Base-by-base conservation (phyloP, 2,329 filamentous ascomycete genomes). In the Pseudogymnoascus sp. region DNA sequence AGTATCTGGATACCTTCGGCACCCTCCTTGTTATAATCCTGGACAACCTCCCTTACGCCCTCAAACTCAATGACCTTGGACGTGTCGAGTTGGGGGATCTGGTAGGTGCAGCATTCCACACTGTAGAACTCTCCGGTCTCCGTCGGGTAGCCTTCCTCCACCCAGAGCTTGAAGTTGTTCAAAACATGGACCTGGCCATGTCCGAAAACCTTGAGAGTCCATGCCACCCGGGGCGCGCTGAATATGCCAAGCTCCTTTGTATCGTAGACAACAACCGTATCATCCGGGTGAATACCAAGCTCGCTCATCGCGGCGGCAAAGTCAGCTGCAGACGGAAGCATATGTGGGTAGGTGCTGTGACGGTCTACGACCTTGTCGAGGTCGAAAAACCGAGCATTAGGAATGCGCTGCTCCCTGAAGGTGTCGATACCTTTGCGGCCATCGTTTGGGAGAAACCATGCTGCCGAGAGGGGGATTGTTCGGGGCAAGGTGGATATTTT, bases 391-490 rank as follows among this genome's bases (percentile, higher is more conserved):
- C 91, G 88, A 1, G 94, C 88, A 69, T 86, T 85, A 19, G 92
- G 92, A 64, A 99, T 94, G 68, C 90, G 89, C 70, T 85, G 83
- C 71, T 90, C 82, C 65, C 85, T 82, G 77, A 92, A 99, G 41
- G 86, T 84, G 64, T 94, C 80, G 66, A 88, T 83, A 59, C 94
- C 94, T 57, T 83, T 89, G 63, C 91, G 86, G 59, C 83, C 83
- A 66, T 96, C 92, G 73, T 96, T 97, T 64, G 94, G 94, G 64
- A 99, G 82, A 71, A 96, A 99, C 94, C 94, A 99, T 21, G 90
- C 82, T 52, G 92, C 94, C 74, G 92, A 96, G 39, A 99, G 80
- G 2, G 94, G 89, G 59, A 99, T 85, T 41, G 95, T 86, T 65
- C 89, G 85, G 1, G 92, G 88, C 10, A 90, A 84, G 41, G 89